Base-by-base conservation (phyloP, 75 land plant species). In the Pinus albicaulis region DNA sequence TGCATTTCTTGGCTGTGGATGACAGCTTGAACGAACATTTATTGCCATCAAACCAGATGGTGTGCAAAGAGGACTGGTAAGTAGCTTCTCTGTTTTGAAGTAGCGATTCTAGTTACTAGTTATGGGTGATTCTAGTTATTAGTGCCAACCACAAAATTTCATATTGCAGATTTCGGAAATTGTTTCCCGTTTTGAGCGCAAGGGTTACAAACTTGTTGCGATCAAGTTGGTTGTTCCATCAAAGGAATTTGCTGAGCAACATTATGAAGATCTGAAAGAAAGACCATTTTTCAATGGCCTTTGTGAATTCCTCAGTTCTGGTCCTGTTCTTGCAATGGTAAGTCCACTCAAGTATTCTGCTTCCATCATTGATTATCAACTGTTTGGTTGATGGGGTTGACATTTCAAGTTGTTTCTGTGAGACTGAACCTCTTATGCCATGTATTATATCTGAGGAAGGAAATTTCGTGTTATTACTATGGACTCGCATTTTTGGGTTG, bases 1-100 rank as follows among this genome's bases (percentile, higher is more conserved):
- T 34, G n/a, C 14, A n/a, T 78, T 13, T 55, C 20, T 20, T 75
- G 56, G 4, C 16, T 59, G 57, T 13, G 63, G 61, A 68, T 53
- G 79, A 36, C 88, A 96, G 99, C 59, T 94, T 76, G 99, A 94
- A 80, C 92, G 99, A 23, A 94, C 93, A 61, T 96, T 96, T 78
- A 96, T 96, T 86, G 98, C 98, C 11, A 96, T 96, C 79, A 96
- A 96, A 87, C 99, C 99, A 0, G 99, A 96, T 83, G 99, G 99
- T 60, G 93, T 96, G 5, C 99, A 96, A 55, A 89, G 98, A 82
- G 98, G 97, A 59, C 84, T 93, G 88, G 98, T 93, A 88, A 83
- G 81, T 23, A 24, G 7, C 23, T 38, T 76, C 20, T 16, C 13
- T 79, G 15, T 38, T 78, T 57, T 68, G 55, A 4, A 60, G 23